Conservation (phyloP, 352 stramenopile species). For the Halophytophthora polymorphica region DNA sequence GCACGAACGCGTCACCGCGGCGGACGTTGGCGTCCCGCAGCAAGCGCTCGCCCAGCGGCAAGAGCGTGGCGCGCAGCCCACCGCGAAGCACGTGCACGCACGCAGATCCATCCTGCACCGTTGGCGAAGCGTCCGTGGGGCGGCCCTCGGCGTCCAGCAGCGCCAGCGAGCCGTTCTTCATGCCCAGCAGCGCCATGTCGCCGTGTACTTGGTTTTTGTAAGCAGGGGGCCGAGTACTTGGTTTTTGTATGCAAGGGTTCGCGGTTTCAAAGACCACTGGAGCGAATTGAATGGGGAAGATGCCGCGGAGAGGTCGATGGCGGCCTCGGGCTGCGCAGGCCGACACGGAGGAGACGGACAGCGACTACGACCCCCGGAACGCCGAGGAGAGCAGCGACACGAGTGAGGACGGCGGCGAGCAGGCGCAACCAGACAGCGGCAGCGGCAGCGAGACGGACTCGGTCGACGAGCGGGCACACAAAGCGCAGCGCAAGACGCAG, state of each 20-base stretch:
- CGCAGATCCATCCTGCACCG: conserved; percentile 12
- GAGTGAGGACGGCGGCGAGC: conserved; percentile 8
- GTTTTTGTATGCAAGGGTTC: too few relatives aligned
- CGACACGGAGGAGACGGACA: conserved; percentile 27
- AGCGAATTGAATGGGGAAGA: conserved; percentile 5
- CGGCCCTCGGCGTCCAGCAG: conserved; percentile 37
- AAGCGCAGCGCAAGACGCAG: too few relatives aligned
- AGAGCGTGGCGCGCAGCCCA: conserved; percentile 36
- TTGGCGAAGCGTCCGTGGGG: conserved; percentile 1
- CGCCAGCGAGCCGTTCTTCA: conserved; percentile 58
- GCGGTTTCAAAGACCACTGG: neutral
- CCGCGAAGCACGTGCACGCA: conserved; percentile 36
- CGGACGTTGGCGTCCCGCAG: conserved; percentile 32
- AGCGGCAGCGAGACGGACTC: conserved; percentile 1
- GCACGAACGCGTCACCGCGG: conserved; percentile 47
- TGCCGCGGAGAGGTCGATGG: neutral
- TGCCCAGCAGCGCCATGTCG: conserved; percentile 39
- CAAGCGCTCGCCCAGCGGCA: conserved; percentile 48
- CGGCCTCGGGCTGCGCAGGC: neutral
- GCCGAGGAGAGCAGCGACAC: conserved; percentile 15
- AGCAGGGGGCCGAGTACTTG: too few relatives aligned
- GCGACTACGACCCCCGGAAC: conserved; percentile 8
- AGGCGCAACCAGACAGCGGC: conserved; percentile 3
- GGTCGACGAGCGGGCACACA: neutral
- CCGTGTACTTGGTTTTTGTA: too few relatives aligned